Evolutionary conservation across 306 rosid species (phyloP), one percentile per base, ranked within the genome.

Genomic region (Quercus rubra): DNA sequence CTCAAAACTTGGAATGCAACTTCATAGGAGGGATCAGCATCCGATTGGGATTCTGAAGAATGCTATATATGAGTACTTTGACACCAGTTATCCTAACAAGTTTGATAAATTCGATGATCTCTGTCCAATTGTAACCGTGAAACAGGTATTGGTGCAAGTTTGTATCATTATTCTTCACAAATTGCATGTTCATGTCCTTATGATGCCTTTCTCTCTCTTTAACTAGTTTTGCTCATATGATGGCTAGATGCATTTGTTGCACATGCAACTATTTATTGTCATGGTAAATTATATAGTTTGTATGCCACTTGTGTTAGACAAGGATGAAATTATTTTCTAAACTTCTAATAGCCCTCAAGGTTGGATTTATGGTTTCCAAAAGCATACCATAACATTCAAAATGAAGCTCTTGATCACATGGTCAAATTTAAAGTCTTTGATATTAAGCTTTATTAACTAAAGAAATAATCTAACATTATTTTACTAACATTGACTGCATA

Each of bases 11-110:
- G 98, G 99, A 67, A 73, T 91, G 96, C 96, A 96, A 80, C 96
- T 96, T 80, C 99, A 96, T 75, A 88, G 91, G 84, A 88, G 96
- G 90, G 91, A 91, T 83, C 87, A 91, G 19, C 98, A 93, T 77
- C 98, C 97, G 4, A 91, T 93, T 77, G 99, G 98, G 64, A 96
- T 93, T 77, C 76, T 96, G 73, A 96, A 90, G 93, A 96, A 96
- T 81, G 91, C 91, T 3, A 93, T 96, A 80, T 79, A 88, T 13
- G 91, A 93, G 28, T 96, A 93, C 78, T 93, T 96, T 69, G 96
- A 96, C 61, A 59, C 89, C 63, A 90, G 84, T 81, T 88, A 93
- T 83, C 83, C 93, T 62, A 88, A 90, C 79, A 89, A 90, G 89
- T 96, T 91, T 76, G 84, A 91, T 55, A 96, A 93, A 84, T 87